Evolutionary conservation across 2,329 filamentous ascomycete genomes (phyloP), one percentile per base, ranked within the genome.

Genomic region (Elsinoe ampelina): DNA sequence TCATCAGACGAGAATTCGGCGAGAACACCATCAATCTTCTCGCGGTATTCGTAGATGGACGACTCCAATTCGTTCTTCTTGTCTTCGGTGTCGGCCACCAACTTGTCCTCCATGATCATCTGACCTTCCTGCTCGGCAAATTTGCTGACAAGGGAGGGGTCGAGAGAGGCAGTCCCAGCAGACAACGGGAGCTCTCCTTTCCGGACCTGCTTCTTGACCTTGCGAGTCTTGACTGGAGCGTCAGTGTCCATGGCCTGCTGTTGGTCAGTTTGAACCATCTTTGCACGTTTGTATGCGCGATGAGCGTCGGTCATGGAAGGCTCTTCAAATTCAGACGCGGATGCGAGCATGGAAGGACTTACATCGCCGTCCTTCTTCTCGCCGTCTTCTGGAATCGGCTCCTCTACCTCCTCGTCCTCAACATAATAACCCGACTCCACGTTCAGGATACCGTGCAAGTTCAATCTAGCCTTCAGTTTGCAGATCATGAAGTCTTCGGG

Each of bases 61-160:
- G 89, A 85, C 80, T 98, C 93, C 55, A 98, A 87, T 76, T 97
- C 92, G 78, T 98, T 98, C 89, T 97, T 98, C 84, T 95, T 95
- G 79, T 97, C 90, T 71, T 97, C 93, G 36, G 93, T 98, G 72
- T 97, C 93, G 65, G 88, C 89, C 57, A 98, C 91, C 58, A 97
- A 85, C 82, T 97, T 98, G 77, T 98, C 93, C 74, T 96, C 90
- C 83, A 95, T 92, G 65, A 90, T 83, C 93, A 98, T 97, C 65
- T 84, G 71, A 63, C 84, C 80, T 77, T 98, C 93, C 72, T 85
- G 85, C 80, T 98, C 93, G 52, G 79, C 74, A 63, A 84, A 77
- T n/a, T 77, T 68, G 60, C 83, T 76, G 79, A 87, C 92, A 68
- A 77, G 70, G 13, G 78, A 65, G 51, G 81, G 72, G 61, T 95